Evolutionary conservation across 257 asterid species (phyloP).

Genomic region (Euphrasia confusa): DNA sequence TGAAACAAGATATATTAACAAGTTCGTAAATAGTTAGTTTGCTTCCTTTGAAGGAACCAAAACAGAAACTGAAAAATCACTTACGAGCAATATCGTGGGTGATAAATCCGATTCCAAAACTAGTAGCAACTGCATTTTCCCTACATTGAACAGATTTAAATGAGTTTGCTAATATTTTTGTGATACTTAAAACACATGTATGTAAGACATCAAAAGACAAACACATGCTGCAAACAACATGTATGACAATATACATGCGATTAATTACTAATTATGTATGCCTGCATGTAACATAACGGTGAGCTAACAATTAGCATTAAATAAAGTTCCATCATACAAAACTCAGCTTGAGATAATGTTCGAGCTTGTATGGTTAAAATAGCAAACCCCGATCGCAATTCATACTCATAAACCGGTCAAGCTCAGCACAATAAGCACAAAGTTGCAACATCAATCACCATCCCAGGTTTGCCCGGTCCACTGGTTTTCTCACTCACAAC

Average conservation of each 20-base stretch:
- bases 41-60: conserved; percentile 3
- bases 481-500: conserved; percentile 4
- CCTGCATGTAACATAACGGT: not conserved
- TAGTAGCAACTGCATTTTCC: conserved; percentile 34
- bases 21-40: conserved; percentile 11
- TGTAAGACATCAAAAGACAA: conserved; percentile 8
- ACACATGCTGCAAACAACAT: not conserved
- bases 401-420: not conserved
- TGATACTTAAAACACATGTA: not conserved
- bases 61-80: conserved; percentile 30
- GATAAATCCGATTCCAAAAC: conserved; percentile 37
- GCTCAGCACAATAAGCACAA: not conserved
- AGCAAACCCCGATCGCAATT: too few species aligned
- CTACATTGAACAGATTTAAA: conserved; percentile 34
- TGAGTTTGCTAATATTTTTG: conserved; percentile 16
- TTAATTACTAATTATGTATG: too few species aligned
- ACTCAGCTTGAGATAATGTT: not conserved
- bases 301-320: not conserved
- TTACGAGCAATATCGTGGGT: conserved; percentile 56
- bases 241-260: too few species aligned
- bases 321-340: not conserved
- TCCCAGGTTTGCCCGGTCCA: conserved; percentile 10
- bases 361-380: not conserved
- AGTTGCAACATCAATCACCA: conserved; percentile 6
- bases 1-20: conserved; percentile 26